Percentiles rank a stretch among this genome's conserved stretches.
Evolutionary conservation across 306 rosid species (phyloP).

Genomic region (Sophora flavescens): DNA sequence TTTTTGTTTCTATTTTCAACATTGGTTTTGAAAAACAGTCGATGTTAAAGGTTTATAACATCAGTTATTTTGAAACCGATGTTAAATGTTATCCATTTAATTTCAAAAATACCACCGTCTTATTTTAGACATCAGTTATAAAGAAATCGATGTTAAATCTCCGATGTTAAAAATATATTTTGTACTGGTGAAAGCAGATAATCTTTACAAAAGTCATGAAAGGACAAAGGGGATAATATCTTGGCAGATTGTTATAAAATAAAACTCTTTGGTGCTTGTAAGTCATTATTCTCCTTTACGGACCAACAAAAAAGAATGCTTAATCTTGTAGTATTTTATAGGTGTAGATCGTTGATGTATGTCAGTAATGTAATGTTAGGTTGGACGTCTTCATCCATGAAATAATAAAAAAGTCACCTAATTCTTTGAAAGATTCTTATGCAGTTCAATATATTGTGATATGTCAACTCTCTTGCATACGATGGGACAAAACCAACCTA

Average conservation of each 20-base stretch:
- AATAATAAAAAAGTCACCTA: conserved; percentile 45
- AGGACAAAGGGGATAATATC: conserved; percentile 30
- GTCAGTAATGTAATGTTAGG: conserved; percentile 47
- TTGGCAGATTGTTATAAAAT: conserved; percentile 32
- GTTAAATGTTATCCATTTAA: no score
- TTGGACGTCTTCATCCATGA: conserved; percentile 56
- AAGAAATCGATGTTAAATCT: no score
- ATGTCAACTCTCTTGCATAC: conserved; percentile 53
- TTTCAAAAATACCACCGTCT: no score
- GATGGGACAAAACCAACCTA: conserved; percentile 51
- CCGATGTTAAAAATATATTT: no score
- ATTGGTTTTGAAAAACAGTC: no score
- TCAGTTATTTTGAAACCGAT: no score
- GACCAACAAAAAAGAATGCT: conserved; percentile 39
- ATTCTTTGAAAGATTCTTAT: conserved; percentile 61
- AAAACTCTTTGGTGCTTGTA: conserved; percentile 15
- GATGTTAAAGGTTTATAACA: no score
- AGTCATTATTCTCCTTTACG: conserved; percentile 67
- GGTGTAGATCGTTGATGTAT: conserved; percentile 41
- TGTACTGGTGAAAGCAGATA: conserved; percentile 23
- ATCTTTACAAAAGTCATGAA: conserved; percentile 17
- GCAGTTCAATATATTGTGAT: conserved; percentile 40
- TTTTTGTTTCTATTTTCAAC: no score
- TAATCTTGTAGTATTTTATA: conserved; percentile 46
- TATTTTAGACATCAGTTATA: no score